phyloP scores from a whole-genome alignment of 176 grass and related monocot genomes.

The Triticum urartu region DNA sequence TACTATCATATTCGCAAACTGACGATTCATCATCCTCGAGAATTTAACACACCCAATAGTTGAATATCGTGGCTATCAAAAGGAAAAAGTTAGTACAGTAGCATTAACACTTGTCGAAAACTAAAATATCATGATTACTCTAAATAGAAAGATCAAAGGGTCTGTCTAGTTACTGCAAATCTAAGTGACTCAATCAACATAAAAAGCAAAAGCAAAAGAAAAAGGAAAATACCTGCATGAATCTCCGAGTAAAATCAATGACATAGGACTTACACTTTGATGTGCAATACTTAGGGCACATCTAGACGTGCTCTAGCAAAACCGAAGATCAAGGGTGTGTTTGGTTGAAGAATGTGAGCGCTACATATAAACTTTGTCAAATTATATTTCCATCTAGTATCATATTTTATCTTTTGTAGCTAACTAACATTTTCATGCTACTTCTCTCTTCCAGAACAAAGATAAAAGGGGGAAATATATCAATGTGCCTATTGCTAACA shows the following conservation, averaged over 20 bases:
- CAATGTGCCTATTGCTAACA: background rate
- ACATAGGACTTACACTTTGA: too few relatives aligned
- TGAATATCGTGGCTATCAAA: background rate
- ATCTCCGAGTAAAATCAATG: too few relatives aligned
- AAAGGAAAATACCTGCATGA: too few relatives aligned
- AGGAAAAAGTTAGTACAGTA: background rate
- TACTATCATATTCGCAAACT: background rate
- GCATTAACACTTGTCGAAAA: background rate
- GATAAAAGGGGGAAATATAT: constrained; percentile 10
- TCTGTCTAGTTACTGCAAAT: too few relatives aligned
- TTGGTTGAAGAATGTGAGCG: background rate
- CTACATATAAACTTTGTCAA: background rate
- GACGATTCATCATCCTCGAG: background rate
- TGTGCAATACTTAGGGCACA: too few relatives aligned
- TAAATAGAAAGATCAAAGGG: background rate
- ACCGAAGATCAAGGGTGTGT: too few relatives aligned
- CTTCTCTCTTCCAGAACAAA: background rate
- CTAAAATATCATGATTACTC: background rate
- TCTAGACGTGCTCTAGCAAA: too few relatives aligned
- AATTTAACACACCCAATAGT: background rate
- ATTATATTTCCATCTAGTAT: background rate
- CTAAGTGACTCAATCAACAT: too few relatives aligned
- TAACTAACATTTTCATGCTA: background rate
- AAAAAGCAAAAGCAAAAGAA: too few relatives aligned
- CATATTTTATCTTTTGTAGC: background rate